These are phyloP conservation scores for Macrolepiota albuminosa DNA, from an alignment of 768 basidiomycete genomes.

Conservation along the genomic window DNA sequence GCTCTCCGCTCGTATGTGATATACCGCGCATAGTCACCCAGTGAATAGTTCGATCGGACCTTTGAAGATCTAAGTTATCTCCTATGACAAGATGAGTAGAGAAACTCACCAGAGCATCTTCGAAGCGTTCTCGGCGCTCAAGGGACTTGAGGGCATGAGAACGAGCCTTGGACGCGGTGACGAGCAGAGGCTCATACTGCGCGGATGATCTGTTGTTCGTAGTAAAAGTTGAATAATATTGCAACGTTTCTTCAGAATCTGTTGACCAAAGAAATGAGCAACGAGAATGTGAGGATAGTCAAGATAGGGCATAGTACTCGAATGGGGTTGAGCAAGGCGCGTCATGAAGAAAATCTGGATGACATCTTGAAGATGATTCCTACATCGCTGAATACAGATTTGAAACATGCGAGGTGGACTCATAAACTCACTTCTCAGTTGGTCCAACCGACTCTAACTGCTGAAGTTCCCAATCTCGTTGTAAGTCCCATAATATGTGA, in stretches of 20 bases:
- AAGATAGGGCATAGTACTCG: slow-evolving; percentile 46
- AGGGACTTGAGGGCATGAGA: slow-evolving; percentile 55
- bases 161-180: slow-evolving; percentile 72
- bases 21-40: slow-evolving; percentile 61
- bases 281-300: not conserved
- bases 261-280: not conserved
- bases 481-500: slow-evolving; percentile 63
- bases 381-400: slow-evolving; percentile 27
- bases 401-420: not conserved
- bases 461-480: slow-evolving; percentile 73
- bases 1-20: slow-evolving; percentile 57
- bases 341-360: slow-evolving; percentile 56
- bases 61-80: slow-evolving; percentile 12
- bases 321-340: slow-evolving; percentile 73
- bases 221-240: slow-evolving; percentile 86
- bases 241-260: slow-evolving; percentile 81
- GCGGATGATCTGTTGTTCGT: slow-evolving; percentile 66
- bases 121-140: slow-evolving; percentile 59
- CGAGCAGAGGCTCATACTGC: slow-evolving; percentile 75
- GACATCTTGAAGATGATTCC: slow-evolving; percentile 33
- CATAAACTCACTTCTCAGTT: slow-evolving; percentile 38
- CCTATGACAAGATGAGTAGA: not conserved
- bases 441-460: slow-evolving; percentile 44
- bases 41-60: slow-evolving; percentile 37
- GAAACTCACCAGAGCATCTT: slow-evolving; percentile 51